phyloP scores from a whole-genome alignment of 176 grass and related monocot species.

The Carex scoparia region DNA sequence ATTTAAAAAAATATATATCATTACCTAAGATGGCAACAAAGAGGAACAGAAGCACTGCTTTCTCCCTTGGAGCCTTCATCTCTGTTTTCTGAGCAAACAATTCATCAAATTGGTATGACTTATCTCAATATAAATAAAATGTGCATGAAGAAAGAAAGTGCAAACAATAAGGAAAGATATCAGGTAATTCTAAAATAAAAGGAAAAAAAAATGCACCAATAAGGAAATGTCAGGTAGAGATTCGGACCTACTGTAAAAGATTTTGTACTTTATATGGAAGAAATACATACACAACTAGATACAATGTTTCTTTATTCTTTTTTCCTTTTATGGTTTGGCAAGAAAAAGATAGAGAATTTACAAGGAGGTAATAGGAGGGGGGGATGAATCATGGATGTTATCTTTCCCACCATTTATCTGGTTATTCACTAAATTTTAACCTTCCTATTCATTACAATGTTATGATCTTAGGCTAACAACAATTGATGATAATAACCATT shows the following conservation, averaged over 20 bases:
- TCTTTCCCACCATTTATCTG: not conserved
- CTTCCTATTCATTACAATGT: not conserved
- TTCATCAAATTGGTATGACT: conserved; percentile 22
- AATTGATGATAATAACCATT: not conserved
- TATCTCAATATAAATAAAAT: conserved; percentile 9
- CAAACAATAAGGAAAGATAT: not conserved
- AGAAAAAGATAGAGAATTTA: not conserved
- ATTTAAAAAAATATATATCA: not conserved
- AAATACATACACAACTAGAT: not conserved
- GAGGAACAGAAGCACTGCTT: conserved; percentile 17
- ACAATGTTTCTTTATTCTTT: not conserved
- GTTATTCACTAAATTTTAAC: not conserved
- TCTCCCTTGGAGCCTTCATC: conserved; percentile 23
- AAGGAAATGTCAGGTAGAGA: not conserved
- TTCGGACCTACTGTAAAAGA: not conserved
- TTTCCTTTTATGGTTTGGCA: not conserved
- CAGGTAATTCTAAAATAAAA: not conserved
- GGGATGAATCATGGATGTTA: not conserved
- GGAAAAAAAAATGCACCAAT: not conserved
- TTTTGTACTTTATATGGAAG: not conserved
- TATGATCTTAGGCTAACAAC: not conserved
- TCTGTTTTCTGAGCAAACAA: conserved; percentile 14
- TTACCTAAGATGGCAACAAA: conserved; percentile 5
- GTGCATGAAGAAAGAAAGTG: conserved; percentile 10
- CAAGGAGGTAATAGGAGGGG: too few relatives aligned